These are phyloP conservation scores for Diaporthe caulivora DNA, from an alignment of 2,329 filamentous ascomycete species.

Conservation along the genomic window DNA sequence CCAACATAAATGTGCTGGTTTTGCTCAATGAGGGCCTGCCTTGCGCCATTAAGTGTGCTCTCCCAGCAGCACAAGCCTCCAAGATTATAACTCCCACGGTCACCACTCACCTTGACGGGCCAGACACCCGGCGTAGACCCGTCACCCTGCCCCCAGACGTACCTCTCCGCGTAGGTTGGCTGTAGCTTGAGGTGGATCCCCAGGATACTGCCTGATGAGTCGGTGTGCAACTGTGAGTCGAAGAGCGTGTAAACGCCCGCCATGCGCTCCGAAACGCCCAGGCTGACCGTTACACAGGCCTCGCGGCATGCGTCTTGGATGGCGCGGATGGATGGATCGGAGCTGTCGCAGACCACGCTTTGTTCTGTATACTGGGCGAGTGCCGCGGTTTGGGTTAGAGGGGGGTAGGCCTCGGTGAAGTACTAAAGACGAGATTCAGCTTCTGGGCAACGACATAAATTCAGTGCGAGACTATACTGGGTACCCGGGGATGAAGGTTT, in stretches of 20 bases:
- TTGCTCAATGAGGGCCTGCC: conserved; percentile 48
- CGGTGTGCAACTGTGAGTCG: conserved; percentile 47
- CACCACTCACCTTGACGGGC: conserved; percentile 16
- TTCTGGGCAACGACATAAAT: neutral
- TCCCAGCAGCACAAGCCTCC: conserved; percentile 50
- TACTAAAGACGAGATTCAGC: conserved; percentile 37
- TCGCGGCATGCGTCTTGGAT: conserved; percentile 42
- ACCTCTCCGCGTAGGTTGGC: conserved; percentile 48
- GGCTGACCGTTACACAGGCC: conserved; percentile 40
- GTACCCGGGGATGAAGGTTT: conserved; percentile 44
- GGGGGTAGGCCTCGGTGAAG: conserved; percentile 44
- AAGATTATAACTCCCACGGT: conserved; percentile 39
- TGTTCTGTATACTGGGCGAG: conserved; percentile 43
- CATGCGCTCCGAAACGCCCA: conserved; percentile 46
- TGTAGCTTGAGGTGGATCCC: conserved; percentile 50
- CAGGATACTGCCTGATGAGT: conserved; percentile 44
- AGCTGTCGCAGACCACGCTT: conserved; percentile 40
- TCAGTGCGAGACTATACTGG: conserved; percentile 33
- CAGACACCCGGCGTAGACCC: conserved; percentile 45
- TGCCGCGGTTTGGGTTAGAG: conserved; percentile 41
- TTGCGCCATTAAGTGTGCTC: conserved; percentile 48
- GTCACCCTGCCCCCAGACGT: conserved; percentile 48
- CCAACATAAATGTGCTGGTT: conserved; percentile 47
- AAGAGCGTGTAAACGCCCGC: conserved; percentile 46
- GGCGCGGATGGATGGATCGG: conserved; percentile 39